Conservation (phyloP, 164 flowering plant genomes). For the Echeveria elegans region DNA sequence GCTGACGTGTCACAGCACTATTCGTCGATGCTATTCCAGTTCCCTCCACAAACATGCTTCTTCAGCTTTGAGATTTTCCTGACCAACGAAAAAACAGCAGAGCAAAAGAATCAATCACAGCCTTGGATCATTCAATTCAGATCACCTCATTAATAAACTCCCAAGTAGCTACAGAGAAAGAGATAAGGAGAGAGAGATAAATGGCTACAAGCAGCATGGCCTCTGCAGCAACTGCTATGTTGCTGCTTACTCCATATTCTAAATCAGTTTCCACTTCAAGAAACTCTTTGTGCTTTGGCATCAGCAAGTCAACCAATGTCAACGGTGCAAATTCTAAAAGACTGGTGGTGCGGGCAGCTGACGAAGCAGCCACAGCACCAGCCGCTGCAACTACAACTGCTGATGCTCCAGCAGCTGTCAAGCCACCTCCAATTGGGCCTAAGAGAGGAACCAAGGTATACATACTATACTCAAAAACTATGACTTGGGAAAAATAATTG, state of each 20-base stretch:
- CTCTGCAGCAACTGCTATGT: conserved; percentile 60
- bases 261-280: conserved; percentile 23
- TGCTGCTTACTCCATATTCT: conserved; percentile 26
- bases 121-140: not conserved
- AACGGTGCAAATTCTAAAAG: conserved; percentile 16
- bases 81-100: not conserved
- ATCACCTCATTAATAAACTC: not conserved
- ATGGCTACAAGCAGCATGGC: conserved; percentile 72
- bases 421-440: conserved; percentile 94
- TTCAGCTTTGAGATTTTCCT: not conserved
- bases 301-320: conserved; percentile 12
- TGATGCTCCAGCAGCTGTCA: conserved; percentile 34
- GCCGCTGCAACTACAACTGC: conserved; percentile 22
- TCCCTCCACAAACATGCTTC: not conserved
- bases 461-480: too few species aligned
- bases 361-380: conserved; percentile 34
- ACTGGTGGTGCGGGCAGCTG: conserved; percentile 63
- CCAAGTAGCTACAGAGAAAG: conserved; percentile 2
- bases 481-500: not conserved
- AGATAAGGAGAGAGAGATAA: not conserved
- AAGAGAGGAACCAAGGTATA: conserved; percentile 61
- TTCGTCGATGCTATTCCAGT: not conserved
- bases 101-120: conserved; percentile 1
- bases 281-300: conserved; percentile 19
- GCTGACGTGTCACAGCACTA: not conserved